phyloP scores from a whole-genome alignment of 2,329 filamentous ascomycete species.

The Daldinia eschscholtzii region DNA sequence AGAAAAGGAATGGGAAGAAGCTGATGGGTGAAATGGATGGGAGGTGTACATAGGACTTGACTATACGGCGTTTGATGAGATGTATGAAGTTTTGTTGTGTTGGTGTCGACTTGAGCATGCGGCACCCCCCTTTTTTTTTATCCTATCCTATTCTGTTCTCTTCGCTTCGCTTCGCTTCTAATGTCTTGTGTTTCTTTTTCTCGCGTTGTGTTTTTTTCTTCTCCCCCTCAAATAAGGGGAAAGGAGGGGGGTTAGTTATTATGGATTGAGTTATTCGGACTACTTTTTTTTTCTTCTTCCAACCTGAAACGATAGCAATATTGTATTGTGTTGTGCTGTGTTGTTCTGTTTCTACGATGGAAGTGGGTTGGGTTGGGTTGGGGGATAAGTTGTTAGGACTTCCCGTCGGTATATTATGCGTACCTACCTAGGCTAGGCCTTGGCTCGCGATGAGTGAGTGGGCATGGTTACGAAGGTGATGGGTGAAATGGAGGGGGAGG shows the following conservation, averaged over 20 bases:
- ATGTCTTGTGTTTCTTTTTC: background rate
- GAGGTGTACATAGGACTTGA: background rate
- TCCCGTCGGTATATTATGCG: too few species aligned
- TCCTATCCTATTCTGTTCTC: background rate
- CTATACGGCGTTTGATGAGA: slow-evolving; percentile 6
- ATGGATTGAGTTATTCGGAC: background rate
- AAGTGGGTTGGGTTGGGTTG: too few species aligned
- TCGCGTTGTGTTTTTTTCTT: background rate
- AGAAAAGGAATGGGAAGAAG: background rate
- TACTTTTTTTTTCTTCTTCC: background rate
- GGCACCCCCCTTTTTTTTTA: background rate
- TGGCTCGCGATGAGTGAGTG: too few species aligned
- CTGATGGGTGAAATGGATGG: background rate
- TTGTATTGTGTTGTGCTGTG: too few species aligned
- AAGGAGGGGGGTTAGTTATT: background rate
- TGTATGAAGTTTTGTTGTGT: slow-evolving; percentile 3
- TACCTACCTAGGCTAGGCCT: too few species aligned
- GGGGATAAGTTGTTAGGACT: background rate
- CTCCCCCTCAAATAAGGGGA: background rate
- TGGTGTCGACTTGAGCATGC: background rate
- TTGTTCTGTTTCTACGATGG: too few species aligned
- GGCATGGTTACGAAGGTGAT: too few species aligned
- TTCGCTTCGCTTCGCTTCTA: background rate
- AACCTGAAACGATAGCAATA: background rate
- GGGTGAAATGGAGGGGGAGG: too few species aligned